Evolutionary conservation across 2,329 filamentous ascomycete genomes (phyloP).

Genomic region (Colletotrichum brevisporum): DNA sequence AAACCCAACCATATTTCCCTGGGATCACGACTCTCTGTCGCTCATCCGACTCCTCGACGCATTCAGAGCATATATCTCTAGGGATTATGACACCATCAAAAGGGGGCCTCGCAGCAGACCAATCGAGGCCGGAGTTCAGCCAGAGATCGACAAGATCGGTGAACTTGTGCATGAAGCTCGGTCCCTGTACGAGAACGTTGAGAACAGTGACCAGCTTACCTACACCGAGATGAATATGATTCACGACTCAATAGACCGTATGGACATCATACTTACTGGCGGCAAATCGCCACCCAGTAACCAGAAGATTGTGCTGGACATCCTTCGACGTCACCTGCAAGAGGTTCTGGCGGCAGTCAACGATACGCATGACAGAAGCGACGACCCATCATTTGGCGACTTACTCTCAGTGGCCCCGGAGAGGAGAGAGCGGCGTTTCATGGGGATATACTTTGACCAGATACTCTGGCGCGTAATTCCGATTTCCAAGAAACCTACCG

Average conservation of each 20-base stretch:
- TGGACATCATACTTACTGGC: slow-evolving; percentile 36
- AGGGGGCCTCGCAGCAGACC: not conserved
- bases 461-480: slow-evolving; percentile 11
- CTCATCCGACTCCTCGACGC: slow-evolving; percentile 57
- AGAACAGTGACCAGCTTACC: not conserved
- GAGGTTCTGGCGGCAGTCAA: slow-evolving; percentile 62
- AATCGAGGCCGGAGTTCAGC: no score
- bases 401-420: slow-evolving; percentile 1
- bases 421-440: slow-evolving; percentile 29
- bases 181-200: not conserved
- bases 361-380: not conserved
- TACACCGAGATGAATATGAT: not conserved
- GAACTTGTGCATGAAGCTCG: no score
- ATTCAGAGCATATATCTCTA: slow-evolving; percentile 44
- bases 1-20: slow-evolving; percentile 64
- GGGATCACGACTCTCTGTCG: slow-evolving; percentile 65
- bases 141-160: no score
- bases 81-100: no score
- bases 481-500: no score
- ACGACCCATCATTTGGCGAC: not conserved
- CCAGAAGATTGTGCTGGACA: slow-evolving; percentile 56
- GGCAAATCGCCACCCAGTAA: slow-evolving; percentile 40
- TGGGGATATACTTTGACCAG: slow-evolving; percentile 25
- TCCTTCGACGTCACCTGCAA: slow-evolving; percentile 65
- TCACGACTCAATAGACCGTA: slow-evolving; percentile 6